phyloP scores from a whole-genome alignment of 805 yeast species.

The Middelhovenomyces tepae region DNA sequence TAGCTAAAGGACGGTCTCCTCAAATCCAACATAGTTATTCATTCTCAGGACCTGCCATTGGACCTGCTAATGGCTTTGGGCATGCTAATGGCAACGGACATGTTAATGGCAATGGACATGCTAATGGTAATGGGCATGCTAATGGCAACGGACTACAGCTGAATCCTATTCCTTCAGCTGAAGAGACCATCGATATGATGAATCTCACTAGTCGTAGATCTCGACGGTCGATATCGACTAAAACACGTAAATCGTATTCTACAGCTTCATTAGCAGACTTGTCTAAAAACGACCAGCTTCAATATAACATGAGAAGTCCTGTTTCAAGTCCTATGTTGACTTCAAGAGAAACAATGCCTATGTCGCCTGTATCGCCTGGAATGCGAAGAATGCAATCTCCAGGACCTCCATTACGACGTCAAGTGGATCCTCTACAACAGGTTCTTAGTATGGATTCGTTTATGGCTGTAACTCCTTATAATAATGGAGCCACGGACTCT shows the following conservation, averaged over 20 bases:
- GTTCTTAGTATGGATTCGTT: too few species aligned
- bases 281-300: too few species aligned
- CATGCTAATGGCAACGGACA: constrained; percentile 1
- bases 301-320: too few species aligned
- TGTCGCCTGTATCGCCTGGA: too few species aligned
- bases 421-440: too few species aligned
- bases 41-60: not conserved
- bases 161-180: not conserved
- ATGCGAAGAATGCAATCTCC: too few species aligned
- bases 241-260: not conserved
- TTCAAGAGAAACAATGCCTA: too few species aligned
- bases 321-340: too few species aligned
- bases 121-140: constrained; percentile 1
- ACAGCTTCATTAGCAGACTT: not conserved
- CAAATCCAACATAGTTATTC: not conserved
- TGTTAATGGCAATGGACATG: not conserved
- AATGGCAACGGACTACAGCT: constrained; percentile 1
- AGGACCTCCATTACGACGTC: too few species aligned
- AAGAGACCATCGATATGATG: constrained; percentile 3
- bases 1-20: not conserved
- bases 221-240: too few species aligned
- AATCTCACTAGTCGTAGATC: constrained; percentile 2
- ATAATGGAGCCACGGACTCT: too few species aligned
- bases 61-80: constrained; percentile 22
- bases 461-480: too few species aligned